Evolutionary conservation across 2,329 filamentous ascomycete species (phyloP).

Genomic region (Neofusicoccum umdonicola): DNA sequence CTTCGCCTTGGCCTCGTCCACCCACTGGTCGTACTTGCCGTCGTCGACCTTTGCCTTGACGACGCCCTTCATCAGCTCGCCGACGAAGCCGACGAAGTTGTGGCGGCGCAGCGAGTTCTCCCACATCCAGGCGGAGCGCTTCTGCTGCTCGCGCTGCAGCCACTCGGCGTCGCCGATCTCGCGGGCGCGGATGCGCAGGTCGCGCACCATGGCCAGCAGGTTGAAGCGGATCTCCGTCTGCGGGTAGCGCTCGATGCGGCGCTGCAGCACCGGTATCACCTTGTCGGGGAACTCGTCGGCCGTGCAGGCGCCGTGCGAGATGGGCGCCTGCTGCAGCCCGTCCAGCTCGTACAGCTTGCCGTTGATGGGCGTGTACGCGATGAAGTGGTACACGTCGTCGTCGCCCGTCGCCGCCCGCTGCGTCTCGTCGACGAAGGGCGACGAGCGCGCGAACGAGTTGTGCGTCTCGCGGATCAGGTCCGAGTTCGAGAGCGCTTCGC

Average conservation of each 20-base stretch:
- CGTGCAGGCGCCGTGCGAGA: slow-evolving; percentile 76
- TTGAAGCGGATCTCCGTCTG: slow-evolving; percentile 91
- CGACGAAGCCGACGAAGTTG: slow-evolving; percentile 95
- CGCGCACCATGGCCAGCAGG: slow-evolving; percentile 84
- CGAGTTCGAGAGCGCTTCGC: slow-evolving; percentile 69
- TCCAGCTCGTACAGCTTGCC: slow-evolving; percentile 89
- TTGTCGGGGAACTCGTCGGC: slow-evolving; percentile 71
- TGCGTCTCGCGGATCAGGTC: slow-evolving; percentile 63
- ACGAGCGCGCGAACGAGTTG: slow-evolving; percentile 85
- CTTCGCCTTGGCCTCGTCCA: slow-evolving; percentile 64
- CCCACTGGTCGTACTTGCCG: slow-evolving; percentile 70
- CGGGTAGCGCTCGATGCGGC: slow-evolving; percentile 81
- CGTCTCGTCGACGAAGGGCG: slow-evolving; percentile 91
- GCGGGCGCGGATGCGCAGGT: slow-evolving; percentile 71
- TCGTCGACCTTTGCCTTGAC: slow-evolving; percentile 69
- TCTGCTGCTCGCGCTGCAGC: slow-evolving; percentile 75
- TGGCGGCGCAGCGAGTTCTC: slow-evolving; percentile 90
- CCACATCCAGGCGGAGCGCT: slow-evolving; percentile 84
- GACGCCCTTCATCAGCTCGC: slow-evolving; percentile 84
- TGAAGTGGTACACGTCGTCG: slow-evolving; percentile 96
- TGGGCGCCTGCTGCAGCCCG: slow-evolving; percentile 88
- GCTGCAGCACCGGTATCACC: slow-evolving; percentile 83
- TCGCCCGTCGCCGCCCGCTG: slow-evolving; percentile 66
- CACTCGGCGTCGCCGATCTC: slow-evolving; percentile 81
- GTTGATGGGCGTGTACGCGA: slow-evolving; percentile 83